Base-by-base conservation (phyloP, 1,139 yeast species). In the Taiozyma onychis region DNA sequence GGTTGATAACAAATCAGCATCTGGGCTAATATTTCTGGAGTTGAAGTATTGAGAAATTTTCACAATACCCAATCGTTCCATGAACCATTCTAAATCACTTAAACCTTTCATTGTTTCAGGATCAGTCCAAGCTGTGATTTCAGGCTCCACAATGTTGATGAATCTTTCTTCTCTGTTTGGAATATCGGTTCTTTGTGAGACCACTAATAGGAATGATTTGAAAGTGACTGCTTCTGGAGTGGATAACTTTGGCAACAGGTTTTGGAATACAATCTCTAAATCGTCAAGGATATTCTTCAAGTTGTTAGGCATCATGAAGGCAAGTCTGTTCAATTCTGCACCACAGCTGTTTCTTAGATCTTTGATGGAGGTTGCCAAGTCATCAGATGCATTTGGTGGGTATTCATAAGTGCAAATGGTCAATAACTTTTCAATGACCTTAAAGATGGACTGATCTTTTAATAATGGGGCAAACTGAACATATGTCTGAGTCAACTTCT, bases 391-490 rank as follows among this genome's bases (percentile, higher is more conserved):
- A 27, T 63, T 56, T 11, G 71, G 73, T 1, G 96, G 95, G 58
- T 86, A 86, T 49, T 85, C 90, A 65, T 82, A 83, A 0, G 97
- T 91, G 28, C 97, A 95, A 4, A 96, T 86, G 10, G 88, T 84
- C 51, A 95, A 77, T 21, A 93, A 90, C 58, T 85, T 87, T 64
- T 93, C 98, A 53, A 95, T 73, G 13, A 95, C 88, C 55, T 82
- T 80, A 67, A 93, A 88, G 81, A 93, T 82, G 46, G 88, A 80
- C 16, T 81, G 83, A 57, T 88, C 93, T 60, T 88, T 88, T 53
- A 93, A 72, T 55, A 90, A 73, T 1, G 98, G 97, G n/a, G 97
- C 88, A 66, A 93, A 93, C 65, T 93, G 96, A n/a, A 95, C 98
- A 58, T 91, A 76, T 3, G 96, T 88, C 68, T 93, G 98, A 18